Evolutionary conservation across 1,284 basidiomycete genomes (phyloP), one percentile per base, ranked within the genome.

Genomic region (Entoloma clypeatum): DNA sequence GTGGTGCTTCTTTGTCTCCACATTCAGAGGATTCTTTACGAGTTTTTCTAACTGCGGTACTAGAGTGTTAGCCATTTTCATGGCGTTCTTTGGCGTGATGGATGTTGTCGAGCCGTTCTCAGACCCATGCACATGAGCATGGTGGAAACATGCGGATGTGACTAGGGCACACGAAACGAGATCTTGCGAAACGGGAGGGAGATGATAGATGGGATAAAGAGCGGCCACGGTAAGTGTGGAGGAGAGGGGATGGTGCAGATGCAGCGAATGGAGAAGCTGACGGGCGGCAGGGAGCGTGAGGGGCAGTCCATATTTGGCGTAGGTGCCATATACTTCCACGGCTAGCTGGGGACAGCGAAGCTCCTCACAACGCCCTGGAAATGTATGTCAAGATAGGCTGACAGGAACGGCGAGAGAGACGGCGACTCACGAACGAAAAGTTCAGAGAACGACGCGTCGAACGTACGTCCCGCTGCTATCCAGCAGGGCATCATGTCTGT

Each of bases 321-420:
- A 77, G 54, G 81, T 61, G 18, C 75, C 72, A 54, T 80, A 82
- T 11, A 84, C 74, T 9, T 69, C 61, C 11, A 86, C 62, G 4
- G 80, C 79, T 26, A 81, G 67, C 22, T 64, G 53, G 1, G 78
- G 74, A 46, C 75, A 75, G 3, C 61, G 55, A 2, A 83, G 68
- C 48, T 79, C 69, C 42, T 71, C 65, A 39, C 79, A 82, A 7
- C 80, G 79, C 31, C 72, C 82, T 85, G 43, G 13, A 45, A 36
- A 7, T 35, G 8, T 5, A 17, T 32, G 7, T 13, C 24, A 10
- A 16, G 38, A 17, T 24, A 18, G 11, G 4, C 4, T 17, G 11
- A 40, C n/a, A n/a, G 11, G 2, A 33, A n/a, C 6, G 19, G 11
- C 5, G 5, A 17, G 24, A 6, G 25, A 13, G 9, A 27, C 5